These are phyloP conservation scores for Globisporangium abappressorium DNA, from an alignment of 352 stramenopile species.

Conservation along the genomic window DNA sequence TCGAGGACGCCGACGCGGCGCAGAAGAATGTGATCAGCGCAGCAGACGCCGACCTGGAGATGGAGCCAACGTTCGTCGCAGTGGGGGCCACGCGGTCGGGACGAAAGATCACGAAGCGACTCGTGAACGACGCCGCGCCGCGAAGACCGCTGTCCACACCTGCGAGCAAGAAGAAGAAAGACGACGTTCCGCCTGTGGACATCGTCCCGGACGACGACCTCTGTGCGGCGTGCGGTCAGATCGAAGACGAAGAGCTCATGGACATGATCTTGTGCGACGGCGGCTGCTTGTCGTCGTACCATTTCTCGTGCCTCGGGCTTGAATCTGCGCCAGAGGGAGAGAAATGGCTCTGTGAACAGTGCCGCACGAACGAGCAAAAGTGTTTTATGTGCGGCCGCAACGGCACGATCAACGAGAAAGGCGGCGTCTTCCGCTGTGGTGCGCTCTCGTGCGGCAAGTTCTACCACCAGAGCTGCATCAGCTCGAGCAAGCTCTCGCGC, in stretches of 20 bases:
- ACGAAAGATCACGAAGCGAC: conserved; percentile 60
- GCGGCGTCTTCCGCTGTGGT: conserved; percentile 75
- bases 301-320: conserved; percentile 90
- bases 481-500: conserved; percentile 55
- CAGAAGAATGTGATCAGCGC: conserved; percentile 4
- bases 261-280: conserved; percentile 92
- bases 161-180: conserved; percentile 40
- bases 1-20: conserved; percentile 3
- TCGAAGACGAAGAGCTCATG: conserved; percentile 75
- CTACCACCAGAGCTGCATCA: conserved; percentile 81
- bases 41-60: conserved; percentile 2
- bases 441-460: conserved; percentile 73
- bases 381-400: conserved; percentile 90
- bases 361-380: conserved; percentile 79
- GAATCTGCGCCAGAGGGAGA: conserved; percentile 61
- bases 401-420: conserved; percentile 84
- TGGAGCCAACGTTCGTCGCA: conserved; percentile 46
- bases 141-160: conserved; percentile 21
- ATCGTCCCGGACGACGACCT: conserved; percentile 74
- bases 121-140: conserved; percentile 33
- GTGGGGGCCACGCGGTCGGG: conserved; percentile 63
- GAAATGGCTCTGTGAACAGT: conserved; percentile 91
- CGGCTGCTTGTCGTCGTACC: conserved; percentile 90
- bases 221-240: conserved; percentile 74
- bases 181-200: not conserved